These are phyloP conservation scores for Adenanthera pavonina DNA, from an alignment of 306 rosid species.

Conservation along the genomic window DNA sequence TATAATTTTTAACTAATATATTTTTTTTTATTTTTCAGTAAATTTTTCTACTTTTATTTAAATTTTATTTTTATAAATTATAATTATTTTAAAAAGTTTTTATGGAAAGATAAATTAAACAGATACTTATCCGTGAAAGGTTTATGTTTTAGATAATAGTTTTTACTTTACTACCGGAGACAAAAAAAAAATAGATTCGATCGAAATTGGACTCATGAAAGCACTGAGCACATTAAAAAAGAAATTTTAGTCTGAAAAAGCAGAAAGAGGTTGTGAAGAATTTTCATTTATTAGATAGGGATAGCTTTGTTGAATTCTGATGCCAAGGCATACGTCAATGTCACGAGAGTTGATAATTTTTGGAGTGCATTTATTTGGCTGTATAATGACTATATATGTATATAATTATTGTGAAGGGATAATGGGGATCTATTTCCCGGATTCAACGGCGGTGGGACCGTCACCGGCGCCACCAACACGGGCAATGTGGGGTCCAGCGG, in stretches of 20 bases:
- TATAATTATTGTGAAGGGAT: slow-evolving; percentile 61
- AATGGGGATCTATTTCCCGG: slow-evolving; percentile 56
- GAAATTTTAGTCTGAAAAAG: neutral
- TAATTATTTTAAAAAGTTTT: too few species aligned
- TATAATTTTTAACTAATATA: too few species aligned
- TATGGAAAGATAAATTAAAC: too few species aligned
- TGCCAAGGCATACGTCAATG: slow-evolving; percentile 1
- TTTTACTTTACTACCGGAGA: too few species aligned
- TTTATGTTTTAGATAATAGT: too few species aligned
- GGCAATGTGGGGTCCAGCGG: slow-evolving; percentile 49
- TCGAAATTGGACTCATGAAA: neutral
- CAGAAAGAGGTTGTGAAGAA: neutral
- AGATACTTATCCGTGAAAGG: too few species aligned
- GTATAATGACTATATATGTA: slow-evolving; percentile 8
- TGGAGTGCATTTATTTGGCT: slow-evolving; percentile 3
- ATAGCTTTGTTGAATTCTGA: neutral
- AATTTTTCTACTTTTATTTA: too few species aligned
- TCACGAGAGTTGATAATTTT: neutral
- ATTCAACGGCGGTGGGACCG: slow-evolving; percentile 61
- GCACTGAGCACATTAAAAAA: neutral
- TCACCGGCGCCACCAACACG: slow-evolving; percentile 49
- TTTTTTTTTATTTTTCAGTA: too few species aligned
- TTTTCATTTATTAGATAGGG: neutral
- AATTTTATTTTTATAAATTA: too few species aligned
- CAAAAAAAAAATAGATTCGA: too few species aligned